Base-by-base conservation (phyloP, 108 stramenopile species). In the Cylindrotheca fusiformis region DNA sequence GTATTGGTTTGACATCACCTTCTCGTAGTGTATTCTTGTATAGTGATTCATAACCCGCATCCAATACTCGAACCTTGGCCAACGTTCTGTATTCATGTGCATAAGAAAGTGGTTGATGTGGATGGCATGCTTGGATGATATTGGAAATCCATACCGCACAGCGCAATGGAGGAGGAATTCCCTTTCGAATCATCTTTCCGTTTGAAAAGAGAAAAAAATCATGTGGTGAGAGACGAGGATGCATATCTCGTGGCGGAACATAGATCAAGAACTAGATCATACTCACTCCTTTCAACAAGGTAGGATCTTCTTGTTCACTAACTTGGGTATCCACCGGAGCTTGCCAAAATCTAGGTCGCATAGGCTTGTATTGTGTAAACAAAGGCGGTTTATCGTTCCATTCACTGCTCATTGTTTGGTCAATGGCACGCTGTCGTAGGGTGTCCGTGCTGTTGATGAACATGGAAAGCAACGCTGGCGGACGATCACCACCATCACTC, bases 61-160 rank as follows among this genome's bases (percentile, higher is more conserved):
- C 79, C 64, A 82, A 70, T 20, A 33, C 58, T 65, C 53, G 58
- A 14, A 61, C 72, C 61, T 74, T 82, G 50, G 46, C 75, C 49
- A 76, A 59, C 22, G 91, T 89, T 36, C 88, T 76, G 48, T 83
- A 93, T 53, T 85, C 76, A 49, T 89, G 82, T 12, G 73, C 55
- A 23, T 72, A 64, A 45, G 65, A 26, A 3, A 73, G 46, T 32
- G 57, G 64, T 48, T 84, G 77, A 54, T 85, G 71, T 3, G 86
- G 79, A 65, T 85, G 73, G 22, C 67, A 75, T 0, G 83, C 65
- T 65, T 82, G 71, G 32, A 84, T 55, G 6, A 89, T 71, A 22
- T 85, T 87, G 60, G 85, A 80, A 20, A 87, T 75, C 91, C 91
- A 93, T 4, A 93, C 82, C 55, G 91, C 91, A 72, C 87, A 89